Base-by-base conservation (phyloP, 352 stramenopile genomes). In the Plasmopara halstedii region DNA sequence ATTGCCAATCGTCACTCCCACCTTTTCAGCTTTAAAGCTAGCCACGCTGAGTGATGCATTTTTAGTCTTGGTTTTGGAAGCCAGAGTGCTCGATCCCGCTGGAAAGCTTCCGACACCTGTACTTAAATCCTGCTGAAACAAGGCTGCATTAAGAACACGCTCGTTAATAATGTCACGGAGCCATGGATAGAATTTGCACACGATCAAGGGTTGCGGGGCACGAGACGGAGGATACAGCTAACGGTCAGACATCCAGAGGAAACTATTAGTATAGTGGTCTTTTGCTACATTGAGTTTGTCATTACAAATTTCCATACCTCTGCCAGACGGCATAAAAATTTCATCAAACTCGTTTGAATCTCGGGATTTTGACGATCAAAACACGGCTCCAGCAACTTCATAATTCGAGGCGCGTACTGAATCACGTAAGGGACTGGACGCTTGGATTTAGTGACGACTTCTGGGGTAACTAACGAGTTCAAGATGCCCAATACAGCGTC, bases 131-230 rank as follows among this genome's bases (percentile, higher is more conserved):
- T 85, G 73, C 31, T 87, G 74, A 38, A 76, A 69, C 10, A 70
- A 56, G 3, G 69, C 63, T 14, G 80, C 79, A 32, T 73, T 88
- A 34, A 88, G 39, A 14, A 95, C 50, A 19, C 82, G 72, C 23
- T 94, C 80, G 26, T 78, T 87, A 36, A 95, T 62, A 58, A 91
- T 90, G 18, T 93, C 82, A 22, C 78, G 77, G 8, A 95, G 71
- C 83, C 83, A 95, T 11, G 73, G 74, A 53, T 95, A 95, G 36
- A 92, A 95, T 27, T 92, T 90, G 56, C 82, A 91, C 29, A 77
- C 67, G 6, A 87, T 54, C 5, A 95, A 58, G 32, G 86, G 73
- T 46, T 83, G 75, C 0, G 82, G 78, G 4, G 79, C 69, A 17
- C 64, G 66, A 22, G 58, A 74, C 1, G 82, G 80, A 20, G 83